A percentile compares a stretch with the other conserved stretches of the same genome.
These are phyloP conservation scores for Candida saitoana DNA, from an alignment of 805 yeast species.

Conservation along the genomic window DNA sequence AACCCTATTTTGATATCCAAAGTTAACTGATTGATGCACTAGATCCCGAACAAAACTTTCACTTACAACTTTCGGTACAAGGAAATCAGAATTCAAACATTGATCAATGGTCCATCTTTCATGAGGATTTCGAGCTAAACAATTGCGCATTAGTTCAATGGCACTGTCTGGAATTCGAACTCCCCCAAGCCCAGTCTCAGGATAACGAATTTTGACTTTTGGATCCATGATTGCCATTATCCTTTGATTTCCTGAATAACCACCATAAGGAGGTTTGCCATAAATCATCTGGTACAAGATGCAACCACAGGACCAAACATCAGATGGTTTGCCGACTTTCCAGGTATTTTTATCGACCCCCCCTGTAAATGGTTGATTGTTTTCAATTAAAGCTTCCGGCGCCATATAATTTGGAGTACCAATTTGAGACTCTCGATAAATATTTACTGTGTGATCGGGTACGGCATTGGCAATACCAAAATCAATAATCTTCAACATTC, in stretches of 20 bases:
- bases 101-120: slow-evolving; percentile 62
- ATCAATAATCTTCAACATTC: slow-evolving; percentile 82
- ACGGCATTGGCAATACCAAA: slow-evolving; percentile 95
- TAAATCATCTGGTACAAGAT: slow-evolving; percentile 93
- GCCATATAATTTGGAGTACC: slow-evolving; percentile 99
- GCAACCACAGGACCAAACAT: slow-evolving; percentile 98
- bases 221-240: slow-evolving; percentile 85
- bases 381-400: slow-evolving; percentile 84
- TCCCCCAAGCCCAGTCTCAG: slow-evolving; percentile 58
- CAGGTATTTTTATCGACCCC: slow-evolving; percentile 33
- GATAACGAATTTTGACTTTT: slow-evolving; percentile 63
- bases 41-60: slow-evolving; percentile 63
- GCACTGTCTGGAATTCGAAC: slow-evolving; percentile 64
- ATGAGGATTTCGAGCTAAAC: slow-evolving; percentile 67
- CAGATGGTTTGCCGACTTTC: slow-evolving; percentile 93
- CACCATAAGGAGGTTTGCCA: slow-evolving; percentile 87
- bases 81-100: slow-evolving; percentile 58
- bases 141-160: slow-evolving; percentile 65
- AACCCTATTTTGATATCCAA: slow-evolving; percentile 49
- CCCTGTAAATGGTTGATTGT: slow-evolving; percentile 29
- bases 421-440: slow-evolving; percentile 83
- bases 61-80: slow-evolving; percentile 72
- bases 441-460: slow-evolving; percentile 86
- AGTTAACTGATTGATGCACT: slow-evolving; percentile 71
- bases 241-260: slow-evolving; percentile 70